Percentiles rank a stretch among this genome's conserved stretches.
These are phyloP conservation scores for Plantago coronopus DNA, from an alignment of 305 asterid genomes.

Conservation along the genomic window DNA sequence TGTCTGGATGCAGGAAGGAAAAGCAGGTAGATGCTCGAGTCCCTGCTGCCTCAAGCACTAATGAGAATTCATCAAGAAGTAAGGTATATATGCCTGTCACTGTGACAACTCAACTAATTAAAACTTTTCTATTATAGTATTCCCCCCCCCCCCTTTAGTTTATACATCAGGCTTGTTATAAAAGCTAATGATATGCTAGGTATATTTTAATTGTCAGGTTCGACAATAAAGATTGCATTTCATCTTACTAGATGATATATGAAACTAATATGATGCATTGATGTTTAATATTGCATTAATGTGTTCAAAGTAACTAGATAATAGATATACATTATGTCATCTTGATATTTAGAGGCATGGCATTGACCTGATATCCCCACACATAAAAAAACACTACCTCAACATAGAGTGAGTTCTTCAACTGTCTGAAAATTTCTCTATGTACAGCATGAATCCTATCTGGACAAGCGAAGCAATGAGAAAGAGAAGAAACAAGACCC, in stretches of 20 bases:
- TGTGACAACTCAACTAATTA: constrained; percentile 5
- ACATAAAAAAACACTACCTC: neutral
- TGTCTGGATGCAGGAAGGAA: constrained; percentile 47
- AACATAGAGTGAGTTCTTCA: neutral
- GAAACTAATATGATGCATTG: neutral
- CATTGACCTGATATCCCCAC: neutral
- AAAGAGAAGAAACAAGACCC: constrained; percentile 45
- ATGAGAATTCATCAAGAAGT: constrained; percentile 47
- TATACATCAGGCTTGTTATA: neutral
- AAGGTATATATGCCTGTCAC: constrained; percentile 49
- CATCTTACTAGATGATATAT: neutral
- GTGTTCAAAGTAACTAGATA: neutral
- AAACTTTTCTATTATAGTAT: neutral
- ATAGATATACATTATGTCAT: neutral
- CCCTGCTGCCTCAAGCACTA: constrained; percentile 29
- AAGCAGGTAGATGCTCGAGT: constrained; percentile 39
- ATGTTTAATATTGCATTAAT: neutral
- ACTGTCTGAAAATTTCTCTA: constrained; percentile 13
- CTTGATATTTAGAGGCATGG: neutral
- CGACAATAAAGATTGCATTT: neutral
- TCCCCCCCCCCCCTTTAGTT: neutral
- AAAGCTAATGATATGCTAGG: neutral
- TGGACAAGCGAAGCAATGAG: constrained; percentile 42
- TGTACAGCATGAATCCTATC: constrained; percentile 35
- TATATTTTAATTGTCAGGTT: neutral